A percentile compares a stretch with the other conserved stretches of the same genome.
Evolutionary conservation across 306 rosid species (phyloP).

Genomic region (Cicer bijugum): DNA sequence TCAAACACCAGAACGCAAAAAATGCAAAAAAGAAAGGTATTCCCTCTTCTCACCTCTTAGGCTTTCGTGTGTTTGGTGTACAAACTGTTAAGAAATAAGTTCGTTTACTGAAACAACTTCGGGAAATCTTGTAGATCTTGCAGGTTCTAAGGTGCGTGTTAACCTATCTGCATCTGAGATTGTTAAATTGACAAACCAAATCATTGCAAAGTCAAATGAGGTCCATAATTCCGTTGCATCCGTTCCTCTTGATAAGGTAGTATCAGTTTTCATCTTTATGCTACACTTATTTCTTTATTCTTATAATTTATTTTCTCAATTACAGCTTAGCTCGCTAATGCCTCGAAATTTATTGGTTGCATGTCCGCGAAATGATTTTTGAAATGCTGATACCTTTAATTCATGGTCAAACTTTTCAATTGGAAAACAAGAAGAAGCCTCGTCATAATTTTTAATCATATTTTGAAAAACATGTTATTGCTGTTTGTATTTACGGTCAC

Average conservation of each 20-base stretch:
- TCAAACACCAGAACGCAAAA: slow-evolving; percentile 53
- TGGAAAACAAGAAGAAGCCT: slow-evolving; percentile 16
- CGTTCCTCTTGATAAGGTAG: slow-evolving; percentile 82
- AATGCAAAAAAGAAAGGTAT: slow-evolving; percentile 70
- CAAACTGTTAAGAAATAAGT: background rate
- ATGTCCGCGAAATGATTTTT: slow-evolving; percentile 1
- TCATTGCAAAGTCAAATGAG: slow-evolving; percentile 71
- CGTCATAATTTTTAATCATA: background rate
- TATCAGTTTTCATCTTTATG: slow-evolving; percentile 12
- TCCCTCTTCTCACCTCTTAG: background rate
- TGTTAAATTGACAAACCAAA: slow-evolving; percentile 72
- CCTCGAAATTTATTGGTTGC: background rate
- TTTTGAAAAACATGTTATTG: background rate
- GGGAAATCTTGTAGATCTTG: slow-evolving; percentile 64
- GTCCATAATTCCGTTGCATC: slow-evolving; percentile 83
- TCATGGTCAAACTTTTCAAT: slow-evolving; percentile 16
- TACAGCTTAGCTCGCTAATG: background rate
- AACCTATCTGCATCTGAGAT: slow-evolving; percentile 79
- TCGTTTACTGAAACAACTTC: slow-evolving; percentile 26
- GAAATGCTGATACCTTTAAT: slow-evolving; percentile 3
- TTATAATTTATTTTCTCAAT: slow-evolving; percentile 2
- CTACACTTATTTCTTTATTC: background rate
- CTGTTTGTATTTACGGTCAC: slow-evolving; percentile 5
- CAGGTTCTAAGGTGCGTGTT: slow-evolving; percentile 62
- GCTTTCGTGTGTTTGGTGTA: background rate